Conservation (phyloP, 1,139 yeast genomes). For the Sugiyamaella japonica region DNA sequence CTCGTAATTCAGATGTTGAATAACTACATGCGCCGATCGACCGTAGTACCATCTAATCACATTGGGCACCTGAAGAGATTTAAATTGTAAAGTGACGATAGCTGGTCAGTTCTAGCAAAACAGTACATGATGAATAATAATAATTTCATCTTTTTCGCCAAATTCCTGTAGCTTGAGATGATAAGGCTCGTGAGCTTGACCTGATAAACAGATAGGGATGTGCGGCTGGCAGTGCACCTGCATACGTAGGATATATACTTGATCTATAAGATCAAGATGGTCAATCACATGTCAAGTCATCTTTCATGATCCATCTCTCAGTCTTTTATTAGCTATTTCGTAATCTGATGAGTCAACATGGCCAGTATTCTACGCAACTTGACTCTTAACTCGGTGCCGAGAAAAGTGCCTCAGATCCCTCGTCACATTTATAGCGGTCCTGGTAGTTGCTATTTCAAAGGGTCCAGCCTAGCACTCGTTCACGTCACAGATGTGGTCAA, state of each 20-base stretch:
- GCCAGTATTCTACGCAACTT: not conserved
- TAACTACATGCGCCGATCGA: too few species aligned
- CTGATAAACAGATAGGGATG: not conserved
- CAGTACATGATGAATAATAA: too few species aligned
- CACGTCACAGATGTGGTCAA: not conserved
- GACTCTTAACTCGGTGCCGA: not conserved
- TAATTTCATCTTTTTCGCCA: too few species aligned
- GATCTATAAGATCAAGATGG: not conserved
- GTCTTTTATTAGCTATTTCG: too few species aligned
- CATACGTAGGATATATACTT: not conserved
- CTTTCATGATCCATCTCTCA: not conserved
- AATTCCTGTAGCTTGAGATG: too few species aligned
- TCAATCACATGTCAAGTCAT: not conserved
- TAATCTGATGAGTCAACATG: not conserved
- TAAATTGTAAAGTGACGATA: too few species aligned
- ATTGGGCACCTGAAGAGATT: too few species aligned
- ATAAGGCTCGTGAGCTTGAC: not conserved
- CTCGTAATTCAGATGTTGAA: too few species aligned
- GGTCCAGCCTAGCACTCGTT: not conserved
- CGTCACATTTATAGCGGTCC: not conserved
- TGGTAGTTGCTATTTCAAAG: not conserved
- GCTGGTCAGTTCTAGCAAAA: too few species aligned
- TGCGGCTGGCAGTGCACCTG: not conserved
- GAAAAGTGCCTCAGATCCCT: not conserved
- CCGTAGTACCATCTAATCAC: too few species aligned